Base-by-base conservation (phyloP, 345 rosid genomes). In the Populus euphratica region DNA sequence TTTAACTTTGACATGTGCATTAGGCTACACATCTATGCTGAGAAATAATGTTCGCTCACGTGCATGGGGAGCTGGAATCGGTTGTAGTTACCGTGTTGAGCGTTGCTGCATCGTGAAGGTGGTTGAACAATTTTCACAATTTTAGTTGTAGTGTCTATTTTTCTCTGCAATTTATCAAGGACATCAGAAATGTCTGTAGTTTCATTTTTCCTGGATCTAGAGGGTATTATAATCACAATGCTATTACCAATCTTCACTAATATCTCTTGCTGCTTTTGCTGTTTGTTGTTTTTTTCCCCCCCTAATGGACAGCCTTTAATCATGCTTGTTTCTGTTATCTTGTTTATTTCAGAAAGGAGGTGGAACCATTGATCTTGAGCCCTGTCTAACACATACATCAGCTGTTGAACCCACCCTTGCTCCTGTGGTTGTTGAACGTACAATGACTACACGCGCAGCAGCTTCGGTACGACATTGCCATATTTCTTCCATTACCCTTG, bases 51-150 rank as follows among this genome's bases (percentile, higher is more conserved):
- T 96, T 68, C 97, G 98, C 25, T 96, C 99, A 79, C 96, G 99
- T 81, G 97, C 99, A 17, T 96, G 99, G 99, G 99, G 99, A 82
- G 97, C 97, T 78, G 99, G 97, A 83, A 96, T 94, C 69, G 95
- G 95, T 72, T 96, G 98, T 85, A 96, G 99, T 79, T 96, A 91
- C 86, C 90, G 88, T 77, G 92, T 96, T 78, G 97, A 96, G 83
- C 87, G 90, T 73, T 96, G 99, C 91, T 96, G 92, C 91, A 92
- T 96, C 82, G 86, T 96, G 81, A 96, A 96, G 99, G 99, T 96
- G 74, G 74, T 62, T 50, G 73, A 75, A 74, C n/a, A 27, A 59
- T 77, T 59, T 64, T 78, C 68, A 39, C 63, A 31, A 73, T 76
- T 67, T 70, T 74, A 18, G 39, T 21, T 67, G 0, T 36, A 35